Conservation (phyloP, 108 stramenopile genomes). For the Skeletonema marinoi region DNA sequence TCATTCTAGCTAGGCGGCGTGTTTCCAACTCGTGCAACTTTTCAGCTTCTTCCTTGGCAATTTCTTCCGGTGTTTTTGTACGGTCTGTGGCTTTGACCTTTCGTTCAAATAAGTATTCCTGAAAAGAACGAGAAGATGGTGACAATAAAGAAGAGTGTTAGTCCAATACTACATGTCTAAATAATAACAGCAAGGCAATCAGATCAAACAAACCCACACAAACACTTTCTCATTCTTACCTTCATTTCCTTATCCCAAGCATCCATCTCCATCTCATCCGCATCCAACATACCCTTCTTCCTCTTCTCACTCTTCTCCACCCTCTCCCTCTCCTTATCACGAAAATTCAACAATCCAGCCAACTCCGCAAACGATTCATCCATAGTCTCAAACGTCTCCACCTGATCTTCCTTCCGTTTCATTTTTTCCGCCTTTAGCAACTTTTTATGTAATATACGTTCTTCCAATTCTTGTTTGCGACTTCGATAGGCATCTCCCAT, state of each 20-base stretch:
- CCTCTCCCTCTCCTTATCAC: slow-evolving; percentile 72
- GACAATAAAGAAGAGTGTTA: background rate
- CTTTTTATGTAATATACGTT: slow-evolving; percentile 88
- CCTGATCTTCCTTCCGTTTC: slow-evolving; percentile 86
- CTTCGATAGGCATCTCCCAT: slow-evolving; percentile 69
- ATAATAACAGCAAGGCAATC: no score
- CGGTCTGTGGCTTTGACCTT: slow-evolving; percentile 90
- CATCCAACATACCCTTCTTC: slow-evolving; percentile 44
- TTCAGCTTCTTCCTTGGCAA: slow-evolving; percentile 92
- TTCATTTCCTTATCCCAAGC: slow-evolving; percentile 84
- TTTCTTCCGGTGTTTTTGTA: slow-evolving; percentile 94
- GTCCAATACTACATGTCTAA: background rate
- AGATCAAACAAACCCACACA: no score
- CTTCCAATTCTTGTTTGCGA: slow-evolving; percentile 88
- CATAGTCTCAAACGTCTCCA: slow-evolving; percentile 81
- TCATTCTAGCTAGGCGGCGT: slow-evolving; percentile 88
- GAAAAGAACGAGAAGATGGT: background rate
- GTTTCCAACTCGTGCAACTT: slow-evolving; percentile 89
- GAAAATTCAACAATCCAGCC: slow-evolving; percentile 68
- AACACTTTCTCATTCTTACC: background rate
- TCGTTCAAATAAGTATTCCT: slow-evolving; percentile 73
- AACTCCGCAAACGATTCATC: slow-evolving; percentile 89
- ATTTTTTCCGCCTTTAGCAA: slow-evolving; percentile 84
- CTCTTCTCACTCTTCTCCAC: slow-evolving; percentile 39
- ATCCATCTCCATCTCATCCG: slow-evolving; percentile 85